Conservation (phyloP, 352 stramenopile species). For the Bremia lactucae region DNA sequence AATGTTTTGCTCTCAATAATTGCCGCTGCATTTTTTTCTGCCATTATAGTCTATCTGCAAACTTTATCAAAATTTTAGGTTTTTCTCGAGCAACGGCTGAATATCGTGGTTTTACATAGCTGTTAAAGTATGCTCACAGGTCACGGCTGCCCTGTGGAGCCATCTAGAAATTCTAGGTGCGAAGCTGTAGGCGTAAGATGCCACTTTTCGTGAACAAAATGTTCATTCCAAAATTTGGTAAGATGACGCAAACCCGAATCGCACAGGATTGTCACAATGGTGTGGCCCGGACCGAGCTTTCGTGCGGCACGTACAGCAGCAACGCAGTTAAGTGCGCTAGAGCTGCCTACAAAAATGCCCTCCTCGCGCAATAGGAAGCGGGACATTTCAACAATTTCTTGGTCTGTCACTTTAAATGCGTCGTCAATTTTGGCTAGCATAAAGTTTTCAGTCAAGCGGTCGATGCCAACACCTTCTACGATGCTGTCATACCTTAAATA, state of each 20-base stretch:
- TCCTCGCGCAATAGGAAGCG: conserved; percentile 93
- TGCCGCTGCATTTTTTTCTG: background rate
- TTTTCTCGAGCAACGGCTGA: too few relatives aligned
- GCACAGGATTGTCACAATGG: conserved; percentile 80
- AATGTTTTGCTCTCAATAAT: too few relatives aligned
- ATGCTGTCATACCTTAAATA: conserved; percentile 92
- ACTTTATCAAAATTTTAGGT: too few relatives aligned
- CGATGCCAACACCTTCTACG: conserved; percentile 95
- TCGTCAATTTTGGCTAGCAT: conserved; percentile 81
- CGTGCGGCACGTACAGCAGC: conserved; percentile 60
- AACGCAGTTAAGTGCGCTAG: conserved; percentile 79
- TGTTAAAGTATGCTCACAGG: too few relatives aligned
- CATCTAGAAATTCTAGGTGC: conserved; percentile 65
- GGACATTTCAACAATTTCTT: conserved; percentile 96
- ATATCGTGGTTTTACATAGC: too few relatives aligned
- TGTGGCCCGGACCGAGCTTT: conserved; percentile 71
- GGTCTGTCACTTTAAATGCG: conserved; percentile 85
- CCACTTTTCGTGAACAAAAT: conserved; percentile 63
- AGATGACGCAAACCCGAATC: conserved; percentile 85
- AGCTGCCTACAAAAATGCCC: conserved; percentile 92
- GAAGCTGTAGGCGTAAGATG: conserved; percentile 37
- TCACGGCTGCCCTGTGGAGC: conserved; percentile 59
- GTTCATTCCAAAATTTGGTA: conserved; percentile 83
- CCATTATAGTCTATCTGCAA: too few relatives aligned
- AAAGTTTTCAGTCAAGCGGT: conserved; percentile 96